Percentiles rank a stretch among this genome's conserved stretches.
Conservation (phyloP, 306 rosid genomes). For the Cyamopsis tetragonoloba region DNA sequence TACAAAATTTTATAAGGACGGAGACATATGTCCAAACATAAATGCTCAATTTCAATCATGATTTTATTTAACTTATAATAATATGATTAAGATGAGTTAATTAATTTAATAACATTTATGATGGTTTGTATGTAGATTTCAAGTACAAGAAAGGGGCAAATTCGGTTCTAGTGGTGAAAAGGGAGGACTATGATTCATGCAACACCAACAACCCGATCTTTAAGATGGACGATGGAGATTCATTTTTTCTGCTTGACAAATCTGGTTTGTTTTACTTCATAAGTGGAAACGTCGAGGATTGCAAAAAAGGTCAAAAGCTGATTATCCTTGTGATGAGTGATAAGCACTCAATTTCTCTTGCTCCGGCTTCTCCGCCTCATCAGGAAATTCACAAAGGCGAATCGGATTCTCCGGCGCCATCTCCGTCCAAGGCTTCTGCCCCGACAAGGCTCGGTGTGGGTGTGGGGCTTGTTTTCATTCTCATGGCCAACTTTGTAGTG, state of each 20-base stretch:
- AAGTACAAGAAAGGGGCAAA: slow-evolving; percentile 53
- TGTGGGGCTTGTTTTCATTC: slow-evolving; percentile 16
- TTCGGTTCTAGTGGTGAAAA: slow-evolving; percentile 58
- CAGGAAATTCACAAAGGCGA: background rate
- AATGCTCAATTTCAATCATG: too few species aligned
- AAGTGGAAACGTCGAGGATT: slow-evolving; percentile 36
- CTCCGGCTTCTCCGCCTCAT: background rate
- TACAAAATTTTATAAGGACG: too few species aligned
- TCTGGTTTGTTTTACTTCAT: slow-evolving; percentile 64
- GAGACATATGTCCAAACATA: too few species aligned
- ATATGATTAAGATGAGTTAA: too few species aligned
- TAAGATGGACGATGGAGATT: slow-evolving; percentile 45
- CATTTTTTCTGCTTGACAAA: slow-evolving; percentile 34
- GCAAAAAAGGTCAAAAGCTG: slow-evolving; percentile 55
- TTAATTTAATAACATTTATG: background rate
- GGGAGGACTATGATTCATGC: slow-evolving; percentile 55
- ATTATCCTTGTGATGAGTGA: slow-evolving; percentile 47
- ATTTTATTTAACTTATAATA: too few species aligned
- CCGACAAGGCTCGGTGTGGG: slow-evolving; percentile 16
- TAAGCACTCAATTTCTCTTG: background rate
- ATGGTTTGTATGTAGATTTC: slow-evolving; percentile 43
- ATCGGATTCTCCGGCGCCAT: slow-evolving; percentile 6
- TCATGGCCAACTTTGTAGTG: slow-evolving; percentile 4
- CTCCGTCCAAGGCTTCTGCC: slow-evolving; percentile 5
- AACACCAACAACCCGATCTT: slow-evolving; percentile 41